Conservation (phyloP, 2,329 filamentous ascomycete genomes). For the Proliferodiscus dingleyae region DNA sequence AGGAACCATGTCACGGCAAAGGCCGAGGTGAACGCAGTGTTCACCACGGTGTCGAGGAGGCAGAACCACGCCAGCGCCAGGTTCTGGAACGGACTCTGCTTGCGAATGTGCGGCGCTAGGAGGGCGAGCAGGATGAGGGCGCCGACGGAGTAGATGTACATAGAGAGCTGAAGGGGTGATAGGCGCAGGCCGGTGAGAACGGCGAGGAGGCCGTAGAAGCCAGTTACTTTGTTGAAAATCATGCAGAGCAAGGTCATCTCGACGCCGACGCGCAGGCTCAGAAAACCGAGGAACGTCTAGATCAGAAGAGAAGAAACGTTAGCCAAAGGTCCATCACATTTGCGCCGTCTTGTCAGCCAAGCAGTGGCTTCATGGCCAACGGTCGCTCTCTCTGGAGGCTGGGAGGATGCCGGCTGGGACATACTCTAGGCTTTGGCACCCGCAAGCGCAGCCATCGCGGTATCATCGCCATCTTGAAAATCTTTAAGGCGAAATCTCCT, state of each 20-base stretch:
- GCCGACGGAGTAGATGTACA: conserved; percentile 82
- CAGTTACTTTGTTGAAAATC: conserved; percentile 87
- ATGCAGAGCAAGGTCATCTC: conserved; percentile 80
- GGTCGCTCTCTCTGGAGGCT: too few species aligned
- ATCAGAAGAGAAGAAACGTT: background rate
- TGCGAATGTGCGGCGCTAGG: conserved; percentile 75
- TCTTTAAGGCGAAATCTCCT: background rate
- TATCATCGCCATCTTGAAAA: conserved; percentile 23
- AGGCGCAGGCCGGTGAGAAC: conserved; percentile 82
- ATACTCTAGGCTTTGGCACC: conserved; percentile 29
- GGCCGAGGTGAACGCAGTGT: conserved; percentile 72
- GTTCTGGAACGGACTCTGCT: conserved; percentile 72
- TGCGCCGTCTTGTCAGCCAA: background rate
- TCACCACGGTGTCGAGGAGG: conserved; percentile 74
- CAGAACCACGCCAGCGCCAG: conserved; percentile 83
- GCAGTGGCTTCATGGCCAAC: too few species aligned
- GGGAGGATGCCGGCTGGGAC: conserved; percentile 6
- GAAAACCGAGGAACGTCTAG: conserved; percentile 78
- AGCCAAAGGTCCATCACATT: background rate
- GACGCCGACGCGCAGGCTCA: conserved; percentile 80
- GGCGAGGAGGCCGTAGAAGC: conserved; percentile 84
- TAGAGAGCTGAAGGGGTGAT: conserved; percentile 77
- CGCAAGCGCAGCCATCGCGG: conserved; percentile 28
- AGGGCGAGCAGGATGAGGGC: conserved; percentile 63
- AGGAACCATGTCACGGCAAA: conserved; percentile 88